Evolutionary conservation across 192 early-diverging fungal species (phyloP).

Genomic region (Geranomyces variabilis): DNA sequence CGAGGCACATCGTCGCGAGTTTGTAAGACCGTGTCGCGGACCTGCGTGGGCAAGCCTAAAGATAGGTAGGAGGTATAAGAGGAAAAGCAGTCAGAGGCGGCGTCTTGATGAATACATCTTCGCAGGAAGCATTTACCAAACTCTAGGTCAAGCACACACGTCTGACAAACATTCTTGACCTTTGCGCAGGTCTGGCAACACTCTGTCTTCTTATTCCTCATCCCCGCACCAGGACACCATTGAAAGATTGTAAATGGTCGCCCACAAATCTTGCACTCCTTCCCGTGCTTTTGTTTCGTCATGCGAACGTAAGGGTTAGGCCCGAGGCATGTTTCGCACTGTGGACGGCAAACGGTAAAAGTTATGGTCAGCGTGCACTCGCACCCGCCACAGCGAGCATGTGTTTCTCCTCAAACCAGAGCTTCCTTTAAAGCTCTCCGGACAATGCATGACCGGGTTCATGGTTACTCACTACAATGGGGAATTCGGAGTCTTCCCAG

Average conservation of each 20-base stretch:
- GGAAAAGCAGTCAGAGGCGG: not conserved
- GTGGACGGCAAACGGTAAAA: conserved; percentile 12
- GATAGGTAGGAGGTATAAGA: not conserved
- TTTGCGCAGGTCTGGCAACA: conserved; percentile 97
- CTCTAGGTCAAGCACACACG: conserved; percentile 95
- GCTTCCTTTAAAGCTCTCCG: too few species aligned
- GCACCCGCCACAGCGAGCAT: too few species aligned
- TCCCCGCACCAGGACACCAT: conserved; percentile 92
- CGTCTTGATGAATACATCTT: not conserved
- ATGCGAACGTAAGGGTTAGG: conserved; percentile 98
- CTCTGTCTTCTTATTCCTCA: conserved; percentile 98
- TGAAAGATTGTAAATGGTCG: conserved; percentile 95
- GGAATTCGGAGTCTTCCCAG: conserved; percentile 51
- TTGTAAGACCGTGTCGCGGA: conserved; percentile 83
- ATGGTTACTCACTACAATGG: conserved; percentile 46
- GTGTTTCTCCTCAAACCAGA: too few species aligned
- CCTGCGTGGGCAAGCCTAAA: conserved; percentile 84
- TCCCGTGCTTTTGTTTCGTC: conserved; percentile 56
- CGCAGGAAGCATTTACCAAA: conserved; percentile 52
- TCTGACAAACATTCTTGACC: conserved; percentile 98
- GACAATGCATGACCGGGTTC: too few species aligned
- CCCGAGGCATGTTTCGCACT: conserved; percentile 97
- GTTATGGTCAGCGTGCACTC: not conserved
- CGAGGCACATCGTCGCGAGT: conserved; percentile 77
- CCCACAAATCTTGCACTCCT: conserved; percentile 80